A percentile compares a stretch with the other conserved stretches of the same genome.
These are phyloP conservation scores for Pisolithus albus DNA, from an alignment of 768 basidiomycete species.

Conservation along the genomic window DNA sequence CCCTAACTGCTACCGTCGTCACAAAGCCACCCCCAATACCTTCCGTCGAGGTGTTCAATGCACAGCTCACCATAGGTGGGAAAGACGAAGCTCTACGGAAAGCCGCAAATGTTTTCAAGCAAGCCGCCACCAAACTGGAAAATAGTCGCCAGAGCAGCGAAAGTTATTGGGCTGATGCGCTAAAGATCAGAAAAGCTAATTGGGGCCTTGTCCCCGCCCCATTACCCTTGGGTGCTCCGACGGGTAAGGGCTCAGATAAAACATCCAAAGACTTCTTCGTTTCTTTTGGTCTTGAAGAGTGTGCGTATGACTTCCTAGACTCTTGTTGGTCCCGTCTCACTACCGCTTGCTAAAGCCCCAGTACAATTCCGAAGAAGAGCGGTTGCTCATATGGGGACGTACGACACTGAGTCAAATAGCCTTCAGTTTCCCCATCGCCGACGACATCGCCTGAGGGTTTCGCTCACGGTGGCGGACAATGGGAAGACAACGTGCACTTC, in stretches of 20 bases:
- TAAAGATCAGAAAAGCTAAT: conserved; percentile 68
- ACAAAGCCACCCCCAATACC: conserved; percentile 58
- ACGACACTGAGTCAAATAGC: conserved; percentile 35
- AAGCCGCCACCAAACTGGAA: conserved; percentile 65
- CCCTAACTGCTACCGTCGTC: conserved; percentile 57
- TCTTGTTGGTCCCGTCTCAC: not conserved
- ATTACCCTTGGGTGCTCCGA: conserved; percentile 60
- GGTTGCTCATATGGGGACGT: conserved; percentile 57
- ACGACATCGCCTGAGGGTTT: conserved; percentile 55
- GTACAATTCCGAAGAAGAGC: conserved; percentile 58
- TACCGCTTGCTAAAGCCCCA: conserved; percentile 42
- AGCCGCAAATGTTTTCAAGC: conserved; percentile 63
- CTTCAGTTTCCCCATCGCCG: conserved; percentile 63
- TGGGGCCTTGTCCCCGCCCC: conserved; percentile 81
- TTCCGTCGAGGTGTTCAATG: conserved; percentile 66
- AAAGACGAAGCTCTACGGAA: conserved; percentile 77
- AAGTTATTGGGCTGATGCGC: conserved; percentile 76
- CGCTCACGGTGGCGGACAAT: conserved; percentile 33
- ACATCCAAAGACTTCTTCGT: conserved; percentile 77
- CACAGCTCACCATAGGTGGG: conserved; percentile 65
- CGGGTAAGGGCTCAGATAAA: conserved; percentile 72
- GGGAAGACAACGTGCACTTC: conserved; percentile 29
- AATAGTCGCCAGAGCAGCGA: conserved; percentile 54
- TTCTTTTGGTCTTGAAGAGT: conserved; percentile 76
- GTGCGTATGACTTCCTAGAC: conserved; percentile 39